Conservation (phyloP, 176 grass and related monocot species). For the Elaeis guineensis region DNA sequence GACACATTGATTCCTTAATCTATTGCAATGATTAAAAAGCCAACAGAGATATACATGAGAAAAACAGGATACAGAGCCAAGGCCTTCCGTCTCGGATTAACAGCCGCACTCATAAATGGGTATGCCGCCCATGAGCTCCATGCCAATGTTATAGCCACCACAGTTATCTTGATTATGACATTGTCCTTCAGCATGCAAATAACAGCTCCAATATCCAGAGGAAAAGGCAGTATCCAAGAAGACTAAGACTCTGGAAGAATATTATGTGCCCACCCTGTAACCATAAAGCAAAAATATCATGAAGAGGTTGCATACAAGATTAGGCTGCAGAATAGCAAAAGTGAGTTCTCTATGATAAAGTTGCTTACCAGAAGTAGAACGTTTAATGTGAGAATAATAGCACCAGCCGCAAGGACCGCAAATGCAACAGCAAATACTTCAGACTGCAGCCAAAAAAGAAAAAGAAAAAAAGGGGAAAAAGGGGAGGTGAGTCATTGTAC, state of each 20-base stretch:
- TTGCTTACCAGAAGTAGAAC: constrained; percentile 88
- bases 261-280: constrained; percentile 94
- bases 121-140: constrained; percentile 99
- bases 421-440: constrained; percentile 99
- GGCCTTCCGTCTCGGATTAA: constrained; percentile 93
- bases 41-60: constrained; percentile 96
- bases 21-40: constrained; percentile 93
- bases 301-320: too few species aligned
- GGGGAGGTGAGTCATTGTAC: too few species aligned
- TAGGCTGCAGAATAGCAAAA: too few species aligned
- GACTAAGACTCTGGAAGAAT: constrained; percentile 97
- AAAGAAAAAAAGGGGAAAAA: background rate
- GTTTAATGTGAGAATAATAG: constrained; percentile 89
- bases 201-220: constrained; percentile 75
- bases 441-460: constrained; percentile 56
- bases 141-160: constrained; percentile 66
- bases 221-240: constrained; percentile 95
- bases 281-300: background rate
- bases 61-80: constrained; percentile 85
- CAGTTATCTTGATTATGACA: constrained; percentile 74
- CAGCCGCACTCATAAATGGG: constrained; percentile 97
- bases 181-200: constrained; percentile 86
- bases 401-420: constrained; percentile 93
- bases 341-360: background rate
- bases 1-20: constrained; percentile 26